Evolutionary conservation across 345 rosid genomes (phyloP), one percentile per base, ranked within the genome.

Genomic region (Aquilaria sinensis): DNA sequence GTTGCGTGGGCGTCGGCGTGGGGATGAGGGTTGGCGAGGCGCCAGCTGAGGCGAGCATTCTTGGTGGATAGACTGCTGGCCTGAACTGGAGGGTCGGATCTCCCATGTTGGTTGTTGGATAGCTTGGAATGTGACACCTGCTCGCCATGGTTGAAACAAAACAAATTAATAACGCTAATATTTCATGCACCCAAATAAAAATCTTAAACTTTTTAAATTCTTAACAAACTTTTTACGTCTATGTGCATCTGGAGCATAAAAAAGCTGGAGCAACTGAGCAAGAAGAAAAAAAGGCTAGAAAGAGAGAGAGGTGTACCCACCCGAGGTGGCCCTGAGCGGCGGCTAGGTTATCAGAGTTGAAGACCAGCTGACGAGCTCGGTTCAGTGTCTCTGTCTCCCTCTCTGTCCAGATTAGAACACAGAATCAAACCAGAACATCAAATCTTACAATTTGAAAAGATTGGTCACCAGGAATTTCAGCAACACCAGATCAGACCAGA

Each of bases 361-460:
- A 87, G 72, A 95, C 96, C 73, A 95, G 82, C 84, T 91, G 96
- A 73, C 97, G 97, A 79, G 99, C 99, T 56, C 85, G 84, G 85
- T 87, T 95, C 80, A 95, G 85, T 57, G 96, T 87, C 75, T 95
- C 99, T 66, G 97, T 91, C 86, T 95, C 99, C 59, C 97, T 87
- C 72, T 95, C 99, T 95, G 85, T 70, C 43, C 73, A 72, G 51
- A 68, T 67, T 65, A 67, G 43, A 63, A 43, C 13, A 30, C 56
- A 66, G 69, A 31, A 75, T 63, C 74, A 57, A 68, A 73, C 62
- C 61, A 58, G 67, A 70, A 61, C 80, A 69, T 23, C 23, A 23
- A 23, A 23, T 23, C 23, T 23, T 23, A 23, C 23, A 23, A 23
- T 23, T 23, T 23, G 23, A 23, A 23, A 23, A 72, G 61, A 47